Evolutionary conservation across 106 monocot genomes (phyloP), one percentile per base, ranked within the genome.

Genomic region (Dendrobium huoshanense): DNA sequence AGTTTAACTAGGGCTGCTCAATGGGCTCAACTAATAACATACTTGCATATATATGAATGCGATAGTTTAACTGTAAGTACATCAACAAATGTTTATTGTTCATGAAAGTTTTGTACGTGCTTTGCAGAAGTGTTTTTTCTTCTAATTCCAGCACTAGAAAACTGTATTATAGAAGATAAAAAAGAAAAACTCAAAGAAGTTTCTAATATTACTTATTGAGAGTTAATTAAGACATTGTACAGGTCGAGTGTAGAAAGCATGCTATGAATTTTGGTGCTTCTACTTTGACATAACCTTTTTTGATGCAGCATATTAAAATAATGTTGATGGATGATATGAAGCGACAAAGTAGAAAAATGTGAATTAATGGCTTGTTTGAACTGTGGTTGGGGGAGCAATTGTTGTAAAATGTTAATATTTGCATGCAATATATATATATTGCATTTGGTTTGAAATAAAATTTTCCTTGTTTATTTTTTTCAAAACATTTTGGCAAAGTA

Each of bases 21-120:
- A 41, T 98, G 97, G 97, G 82, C 94, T 81, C 92, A 89, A 77
- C 94, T 94, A 65, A 94, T 98, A 55, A 92, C 91, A 44, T 98
- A 98, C 65, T 83, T 98, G 85, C 88, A 92, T 73, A 88, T 98
- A 77, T 86, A 91, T 72, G 94, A 94, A 77, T 91, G 90, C 72
- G 88, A 92, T 16, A 89, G 73, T 61, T 98, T 98, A 61, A 92
- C 89, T 56, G 97, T 98, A 84, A 91, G 89, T 79, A 81, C 17
- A 79, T n/a, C 72, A n/a, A n/a, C 77, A 7, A 61, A 61, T 51
- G 51, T 61, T 61, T 61, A 61, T 61, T 61, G 9, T 61, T 22
- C 61, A 61, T 7, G 19, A 61, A 61, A 61, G 20, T 61, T 61
- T 5, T n/a, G 19, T n/a, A 22, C 61, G 4, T n/a, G 5, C 22